phyloP scores from a whole-genome alignment of 352 stramenopile genomes.

The Globisporangium spinosum region DNA sequence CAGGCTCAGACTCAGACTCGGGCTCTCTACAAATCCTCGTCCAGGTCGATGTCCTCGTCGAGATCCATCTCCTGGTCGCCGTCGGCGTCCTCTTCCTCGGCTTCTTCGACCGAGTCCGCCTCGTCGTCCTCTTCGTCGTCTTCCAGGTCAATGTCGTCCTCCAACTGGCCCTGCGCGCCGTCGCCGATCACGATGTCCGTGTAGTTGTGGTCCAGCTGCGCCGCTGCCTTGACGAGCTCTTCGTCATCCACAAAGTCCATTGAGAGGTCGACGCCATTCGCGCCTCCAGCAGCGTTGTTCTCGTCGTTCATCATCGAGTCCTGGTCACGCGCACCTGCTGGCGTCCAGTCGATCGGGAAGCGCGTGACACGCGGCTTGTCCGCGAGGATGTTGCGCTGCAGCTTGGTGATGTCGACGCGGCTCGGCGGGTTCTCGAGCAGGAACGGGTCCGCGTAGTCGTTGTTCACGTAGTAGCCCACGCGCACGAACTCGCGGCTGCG shows the following conservation, averaged over 20 bases:
- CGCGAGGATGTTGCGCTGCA: slow-evolving; percentile 95
- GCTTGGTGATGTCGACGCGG: slow-evolving; percentile 88
- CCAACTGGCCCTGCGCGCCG: slow-evolving; percentile 40
- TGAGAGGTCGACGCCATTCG: slow-evolving; percentile 34
- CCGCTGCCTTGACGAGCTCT: slow-evolving; percentile 82
- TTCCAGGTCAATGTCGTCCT: slow-evolving; percentile 68
- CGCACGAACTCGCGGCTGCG: slow-evolving; percentile 96
- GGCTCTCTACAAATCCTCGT: slow-evolving; percentile 41
- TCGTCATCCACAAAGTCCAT: slow-evolving; percentile 84
- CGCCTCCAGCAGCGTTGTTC: slow-evolving; percentile 21
- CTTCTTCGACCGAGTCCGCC: slow-evolving; percentile 44
- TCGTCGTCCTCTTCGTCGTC: slow-evolving; percentile 55
- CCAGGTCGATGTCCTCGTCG: slow-evolving; percentile 72
- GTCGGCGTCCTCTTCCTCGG: slow-evolving; percentile 66
- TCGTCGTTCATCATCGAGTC: slow-evolving; percentile 46
- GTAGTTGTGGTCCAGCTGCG: slow-evolving; percentile 85
- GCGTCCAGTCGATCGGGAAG: slow-evolving; percentile 97
- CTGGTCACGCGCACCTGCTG: slow-evolving; percentile 40
- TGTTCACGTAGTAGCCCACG: slow-evolving; percentile 96
- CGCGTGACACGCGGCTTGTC: slow-evolving; percentile 95
- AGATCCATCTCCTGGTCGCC: slow-evolving; percentile 67
- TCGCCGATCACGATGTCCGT: slow-evolving; percentile 87
- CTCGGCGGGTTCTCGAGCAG: slow-evolving; percentile 78
- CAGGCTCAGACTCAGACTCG: background rate
- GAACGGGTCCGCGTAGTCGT: slow-evolving; percentile 95